Evolutionary conservation across 805 yeast species (phyloP), one percentile per base, ranked within the genome.

Genomic region (Kodamaea fukazawae): DNA sequence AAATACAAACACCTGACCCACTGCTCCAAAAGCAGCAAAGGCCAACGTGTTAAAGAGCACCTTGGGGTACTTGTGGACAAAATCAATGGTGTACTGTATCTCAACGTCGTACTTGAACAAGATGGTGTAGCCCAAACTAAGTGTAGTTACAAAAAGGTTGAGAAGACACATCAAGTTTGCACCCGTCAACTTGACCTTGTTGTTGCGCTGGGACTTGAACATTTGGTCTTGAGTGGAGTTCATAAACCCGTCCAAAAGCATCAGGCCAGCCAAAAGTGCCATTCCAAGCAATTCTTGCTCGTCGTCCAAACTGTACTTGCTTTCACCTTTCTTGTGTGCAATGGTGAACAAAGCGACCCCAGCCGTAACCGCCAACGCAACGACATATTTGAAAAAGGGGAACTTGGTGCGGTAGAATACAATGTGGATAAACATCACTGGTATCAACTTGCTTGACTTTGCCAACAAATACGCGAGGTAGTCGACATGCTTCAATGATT

Each of bases 1-100:
- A 57, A 90, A 93, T 31, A 93, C 87, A 63, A 95, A 93, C n/a
- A 90, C 77, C 61, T 93, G 98, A 11, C 99, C 99, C 18, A 88
- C 53, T 0, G 97, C 82, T 2, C 98, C 99, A 56, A 87, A 81
- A 0, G 80, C 39, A 0, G 90, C 82, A 60, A 86, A 93, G 6
- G 75, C 54, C 12, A 77, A 42, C 18, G 91, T 71, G 54, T 89
- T 90, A 11, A 54, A 44, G 14, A 80, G 49, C 7, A 84, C 80
- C 9, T 62, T 59, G 1, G 85, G 84, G 45, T 84, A 77, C 13
- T 46, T 41, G 1, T 43, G 29, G 12, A 81, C 62, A 53, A 86
- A 86, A 10, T 53, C 51, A 0, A 63, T n/a, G 0, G 83, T 58
- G 37, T 78, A 76, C 0, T 49, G 38, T 8, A 79, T 52, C 54